Percentiles rank a stretch among this genome's conserved stretches.
Conservation (phyloP, 108 stramenopile species). For the Pelagomonas calceolata region DNA sequence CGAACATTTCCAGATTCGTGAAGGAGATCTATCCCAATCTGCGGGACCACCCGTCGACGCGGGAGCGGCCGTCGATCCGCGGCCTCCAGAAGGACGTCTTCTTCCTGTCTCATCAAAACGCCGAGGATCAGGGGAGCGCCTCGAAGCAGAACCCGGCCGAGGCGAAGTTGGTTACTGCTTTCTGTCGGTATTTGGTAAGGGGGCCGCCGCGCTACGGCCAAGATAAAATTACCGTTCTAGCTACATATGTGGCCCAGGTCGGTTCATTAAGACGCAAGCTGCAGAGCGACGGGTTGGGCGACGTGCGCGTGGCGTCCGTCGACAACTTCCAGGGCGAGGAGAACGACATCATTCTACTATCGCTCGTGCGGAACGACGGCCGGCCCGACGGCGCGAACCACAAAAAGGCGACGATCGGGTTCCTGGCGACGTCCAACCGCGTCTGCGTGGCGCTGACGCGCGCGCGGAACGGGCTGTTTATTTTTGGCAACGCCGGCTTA, state of each 20-base stretch:
- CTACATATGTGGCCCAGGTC: constrained; percentile 31
- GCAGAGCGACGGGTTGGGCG: not conserved
- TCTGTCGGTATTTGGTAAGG: constrained; percentile 22
- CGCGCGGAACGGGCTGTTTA: constrained; percentile 27
- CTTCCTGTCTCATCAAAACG: constrained; percentile 19
- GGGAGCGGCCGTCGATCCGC: not conserved
- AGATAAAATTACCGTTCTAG: constrained; percentile 24
- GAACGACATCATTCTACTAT: constrained; percentile 23
- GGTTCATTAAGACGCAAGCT: constrained; percentile 7
- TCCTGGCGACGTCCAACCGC: constrained; percentile 27
- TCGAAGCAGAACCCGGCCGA: constrained; percentile 27
- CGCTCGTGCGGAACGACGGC: constrained; percentile 28
- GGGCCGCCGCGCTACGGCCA: constrained; percentile 9
- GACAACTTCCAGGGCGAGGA: constrained; percentile 46
- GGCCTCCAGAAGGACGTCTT: constrained; percentile 16
- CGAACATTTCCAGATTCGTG: constrained; percentile 25
- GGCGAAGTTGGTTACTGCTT: constrained; percentile 14
- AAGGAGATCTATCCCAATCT: constrained; percentile 2
- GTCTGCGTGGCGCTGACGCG: constrained; percentile 33
- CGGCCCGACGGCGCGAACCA: not conserved
- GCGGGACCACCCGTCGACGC: constrained; percentile 11
- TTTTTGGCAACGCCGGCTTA: constrained; percentile 19
- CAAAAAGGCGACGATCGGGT: constrained; percentile 18
- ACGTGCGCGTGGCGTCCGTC: constrained; percentile 11
- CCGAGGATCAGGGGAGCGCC: constrained; percentile 10